These are phyloP conservation scores for Kodamaea laetipori DNA, from an alignment of 805 yeast genomes.

Conservation along the genomic window DNA sequence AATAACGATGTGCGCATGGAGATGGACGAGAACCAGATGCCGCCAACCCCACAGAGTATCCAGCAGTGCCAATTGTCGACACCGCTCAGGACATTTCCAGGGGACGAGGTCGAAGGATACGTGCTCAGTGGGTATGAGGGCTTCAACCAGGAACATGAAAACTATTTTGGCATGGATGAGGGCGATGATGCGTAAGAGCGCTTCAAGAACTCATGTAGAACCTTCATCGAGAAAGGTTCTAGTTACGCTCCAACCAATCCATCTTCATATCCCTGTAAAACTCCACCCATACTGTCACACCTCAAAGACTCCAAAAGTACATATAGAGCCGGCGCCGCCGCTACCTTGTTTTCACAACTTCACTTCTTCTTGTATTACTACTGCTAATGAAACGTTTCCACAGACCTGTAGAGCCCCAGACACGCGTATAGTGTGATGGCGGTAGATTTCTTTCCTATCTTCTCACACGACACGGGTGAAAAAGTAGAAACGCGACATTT, in stretches of 20 bases:
- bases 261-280: too few species aligned
- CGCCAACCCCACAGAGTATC: slow-evolving; percentile 20
- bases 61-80: slow-evolving; percentile 14
- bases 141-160: slow-evolving; percentile 29
- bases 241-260: too few species aligned
- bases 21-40: slow-evolving; percentile 14
- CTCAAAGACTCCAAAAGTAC: not conserved
- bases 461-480: slow-evolving; percentile 1
- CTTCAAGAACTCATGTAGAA: too few species aligned
- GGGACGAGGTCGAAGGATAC: slow-evolving; percentile 42
- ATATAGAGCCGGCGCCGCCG: not conserved
- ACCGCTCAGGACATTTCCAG: slow-evolving; percentile 22
- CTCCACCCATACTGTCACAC: too few species aligned
- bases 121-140: slow-evolving; percentile 36
- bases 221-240: too few species aligned
- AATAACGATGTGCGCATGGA: slow-evolving; percentile 7
- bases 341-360: slow-evolving; percentile 2
- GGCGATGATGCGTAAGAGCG: not conserved
- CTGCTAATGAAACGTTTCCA: not conserved
- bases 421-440: slow-evolving; percentile 3
- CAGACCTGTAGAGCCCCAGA: not conserved
- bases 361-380: slow-evolving; percentile 5
- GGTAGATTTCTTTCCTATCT: not conserved
- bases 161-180: slow-evolving; percentile 29
- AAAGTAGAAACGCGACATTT: not conserved